Base-by-base conservation (phyloP, 768 basidiomycete species). In the Boletus rubroflammeus region DNA sequence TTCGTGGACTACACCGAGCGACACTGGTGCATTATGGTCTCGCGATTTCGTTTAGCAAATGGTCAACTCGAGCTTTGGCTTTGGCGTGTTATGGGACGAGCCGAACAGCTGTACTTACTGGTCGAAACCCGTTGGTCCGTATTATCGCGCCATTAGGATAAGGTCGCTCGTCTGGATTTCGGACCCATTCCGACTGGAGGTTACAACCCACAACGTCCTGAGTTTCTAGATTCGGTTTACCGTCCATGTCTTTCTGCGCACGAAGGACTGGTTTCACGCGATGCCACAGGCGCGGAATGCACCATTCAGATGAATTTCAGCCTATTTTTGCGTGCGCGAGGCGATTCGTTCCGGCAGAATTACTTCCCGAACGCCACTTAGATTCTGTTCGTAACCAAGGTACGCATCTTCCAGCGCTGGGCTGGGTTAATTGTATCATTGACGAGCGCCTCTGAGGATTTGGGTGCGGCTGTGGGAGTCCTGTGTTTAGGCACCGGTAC, bases 21-120 rank as follows among this genome's bases (percentile, higher is more conserved):
- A 51, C 60, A 50, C 56, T 47, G 57, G 59, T 71, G 67, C 68
- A 57, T 72, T 68, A 56, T 70, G 68, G 65, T 68, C 65, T 76
- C 73, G 73, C 74, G 75, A 66, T 73, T 75, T 76, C 74, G 74
- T 71, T 74, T 75, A 75, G 79, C 78, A 76, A 76, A 75, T 76
- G 71, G 71, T 72, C 70, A 64, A 67, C 68, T 72, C 66, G 64
- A 68, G 54, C 66, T 63, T 70, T 73, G 66, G 65, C 68, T 60
- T 70, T 68, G 68, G 60, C 70, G 68, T 73, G 52, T 73, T 63
- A 70, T 70, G 64, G 72, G 61, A 58, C 67, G 64, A 67, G 55
- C 70, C 61, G 69, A 63, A 67, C 65, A 67, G 42, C 71, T 71
- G 71, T 71, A 72, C 71, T 72, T 72, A 72, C 55, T 72, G 69